Evolutionary conservation across 148 eudicot species (phyloP).

Genomic region (Talinum fruticosum): DNA sequence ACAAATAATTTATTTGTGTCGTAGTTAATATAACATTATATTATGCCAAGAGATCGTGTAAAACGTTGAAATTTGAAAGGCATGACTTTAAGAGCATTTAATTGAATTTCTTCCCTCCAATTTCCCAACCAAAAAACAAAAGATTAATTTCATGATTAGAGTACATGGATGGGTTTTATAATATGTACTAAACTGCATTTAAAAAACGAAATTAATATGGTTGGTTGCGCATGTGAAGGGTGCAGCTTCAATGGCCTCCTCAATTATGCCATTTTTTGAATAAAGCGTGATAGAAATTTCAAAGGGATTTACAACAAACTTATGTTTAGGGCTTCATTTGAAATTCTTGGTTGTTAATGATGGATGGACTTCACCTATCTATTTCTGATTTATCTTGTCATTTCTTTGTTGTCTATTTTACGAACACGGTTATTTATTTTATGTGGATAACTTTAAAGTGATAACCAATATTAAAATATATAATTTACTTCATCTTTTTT

Average conservation of each 20-base stretch:
- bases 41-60: too few relatives aligned
- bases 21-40: too few relatives aligned
- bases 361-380: too few relatives aligned
- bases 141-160: not conserved
- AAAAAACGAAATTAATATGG: too few relatives aligned
- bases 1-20: too few relatives aligned
- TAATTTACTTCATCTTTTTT: too few relatives aligned
- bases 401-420: too few relatives aligned
- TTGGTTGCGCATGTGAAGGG: slow-evolving; percentile 10
- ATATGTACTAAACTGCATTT: too few relatives aligned
- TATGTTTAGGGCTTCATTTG: not conserved
- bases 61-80: not conserved
- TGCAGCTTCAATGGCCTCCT: slow-evolving; percentile 4
- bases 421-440: too few relatives aligned
- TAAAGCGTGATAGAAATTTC: not conserved
- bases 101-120: not conserved
- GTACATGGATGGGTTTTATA: not conserved
- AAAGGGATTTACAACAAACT: not conserved
- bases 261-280: not conserved
- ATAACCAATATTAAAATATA: too few relatives aligned
- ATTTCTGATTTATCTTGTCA: too few relatives aligned
- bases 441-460: too few relatives aligned
- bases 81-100: not conserved
- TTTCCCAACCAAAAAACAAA: not conserved
- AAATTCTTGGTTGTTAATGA: not conserved